These are phyloP conservation scores for Brasenia schreberi DNA, from an alignment of 164 flowering plant genomes.

Conservation along the genomic window DNA sequence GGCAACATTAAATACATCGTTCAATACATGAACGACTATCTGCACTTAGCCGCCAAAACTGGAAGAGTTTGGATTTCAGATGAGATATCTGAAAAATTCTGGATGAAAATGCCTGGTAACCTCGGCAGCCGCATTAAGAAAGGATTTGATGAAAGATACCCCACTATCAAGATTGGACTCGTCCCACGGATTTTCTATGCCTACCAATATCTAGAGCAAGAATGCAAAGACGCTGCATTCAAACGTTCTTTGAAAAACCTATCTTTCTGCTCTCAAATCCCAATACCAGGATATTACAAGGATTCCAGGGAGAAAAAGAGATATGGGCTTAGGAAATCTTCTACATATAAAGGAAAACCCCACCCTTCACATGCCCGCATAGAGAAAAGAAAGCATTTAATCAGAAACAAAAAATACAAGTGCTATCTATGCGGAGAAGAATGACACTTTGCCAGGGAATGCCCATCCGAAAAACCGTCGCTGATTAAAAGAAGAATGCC, in stretches of 20 bases:
- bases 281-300: conserved; percentile 3
- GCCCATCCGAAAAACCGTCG: neutral
- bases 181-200: neutral
- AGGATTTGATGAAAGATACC: neutral
- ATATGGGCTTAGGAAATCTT: neutral
- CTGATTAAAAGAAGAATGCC: no score
- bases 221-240: neutral
- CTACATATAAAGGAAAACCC: conserved; percentile 4
- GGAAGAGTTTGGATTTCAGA: neutral
- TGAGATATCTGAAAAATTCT: conserved; percentile 2
- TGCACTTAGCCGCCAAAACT: neutral
- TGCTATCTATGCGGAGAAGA: neutral
- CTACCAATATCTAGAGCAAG: neutral
- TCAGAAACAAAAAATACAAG: no score
- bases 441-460: conserved; percentile 5
- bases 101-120: no score
- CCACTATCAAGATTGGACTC: neutral
- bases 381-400: no score
- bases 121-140: neutral
- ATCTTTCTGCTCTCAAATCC: conserved; percentile 1
- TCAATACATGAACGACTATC: conserved; percentile 1
- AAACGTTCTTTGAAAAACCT: neutral
- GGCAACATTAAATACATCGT: neutral
- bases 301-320: neutral
- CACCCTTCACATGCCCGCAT: no score